Evolutionary conservation across 2,329 filamentous ascomycete genomes (phyloP).

Genomic region (Pseudomassariella vexata): DNA sequence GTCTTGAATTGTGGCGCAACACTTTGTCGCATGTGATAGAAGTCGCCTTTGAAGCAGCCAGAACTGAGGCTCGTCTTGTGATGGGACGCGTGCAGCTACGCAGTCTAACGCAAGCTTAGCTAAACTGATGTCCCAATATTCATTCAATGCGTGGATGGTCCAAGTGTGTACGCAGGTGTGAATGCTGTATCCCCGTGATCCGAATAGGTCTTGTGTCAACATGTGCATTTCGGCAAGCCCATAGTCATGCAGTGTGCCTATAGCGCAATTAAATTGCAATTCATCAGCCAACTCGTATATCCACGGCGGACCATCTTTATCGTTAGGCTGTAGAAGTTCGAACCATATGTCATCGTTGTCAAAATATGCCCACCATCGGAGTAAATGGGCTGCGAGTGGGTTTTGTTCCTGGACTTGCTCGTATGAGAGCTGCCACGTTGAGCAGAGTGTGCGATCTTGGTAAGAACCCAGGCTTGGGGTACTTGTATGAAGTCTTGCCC

Average conservation of each 20-base stretch:
- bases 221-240: constrained; percentile 7
- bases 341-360: constrained; percentile 12
- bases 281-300: constrained; percentile 6
- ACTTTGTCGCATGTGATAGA: constrained; percentile 10
- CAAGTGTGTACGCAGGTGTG: constrained; percentile 22
- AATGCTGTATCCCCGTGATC: constrained; percentile 10
- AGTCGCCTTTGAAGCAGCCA: constrained; percentile 13
- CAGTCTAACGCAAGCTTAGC: constrained; percentile 9
- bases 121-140: constrained; percentile 8
- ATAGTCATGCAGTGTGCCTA: constrained; percentile 7
- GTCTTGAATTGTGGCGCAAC: constrained; percentile 3
- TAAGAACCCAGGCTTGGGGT: constrained; percentile 24
- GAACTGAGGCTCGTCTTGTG: constrained; percentile 3
- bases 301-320: constrained; percentile 3
- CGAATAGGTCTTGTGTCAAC: background rate
- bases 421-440: constrained; percentile 34
- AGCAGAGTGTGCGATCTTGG: constrained; percentile 26
- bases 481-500: constrained; percentile 25
- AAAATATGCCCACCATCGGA: constrained; percentile 11
- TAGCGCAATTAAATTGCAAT: constrained; percentile 5
- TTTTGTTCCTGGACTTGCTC: constrained; percentile 26
- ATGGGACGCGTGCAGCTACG: constrained; percentile 11
- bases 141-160: constrained; percentile 11
- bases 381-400: constrained; percentile 7
- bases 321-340: constrained; percentile 6